Base-by-base conservation (phyloP, 805 yeast species). In the Zygosaccharomyces kombuchaensis region DNA sequence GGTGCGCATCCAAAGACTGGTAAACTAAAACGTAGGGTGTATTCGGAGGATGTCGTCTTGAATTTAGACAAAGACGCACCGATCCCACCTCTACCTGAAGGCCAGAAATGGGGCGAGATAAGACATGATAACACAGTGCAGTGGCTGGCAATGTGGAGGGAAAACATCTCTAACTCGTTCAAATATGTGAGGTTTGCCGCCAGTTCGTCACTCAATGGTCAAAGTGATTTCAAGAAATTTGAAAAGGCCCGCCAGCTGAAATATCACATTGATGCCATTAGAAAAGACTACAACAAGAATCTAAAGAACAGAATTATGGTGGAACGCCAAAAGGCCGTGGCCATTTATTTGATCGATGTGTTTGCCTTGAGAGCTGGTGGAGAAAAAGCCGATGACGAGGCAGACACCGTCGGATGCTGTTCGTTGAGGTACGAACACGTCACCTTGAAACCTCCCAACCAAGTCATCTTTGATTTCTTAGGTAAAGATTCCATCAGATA, bases 1-100 rank as follows among this genome's bases (percentile, higher is more conserved):
- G 98, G 97, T 59, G 89, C 91, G 0, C 98, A 90, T 65, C 98
- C 98, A 13, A 88, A 86, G 65, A 90, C 97, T 1, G 99, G 99
- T 35, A 87, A 84, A 62, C 68, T 89, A 46, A 91, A 91, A 63
- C 78, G 83, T 57, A 76, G 99, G 53, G 96, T 91, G 12, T 66
- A 66, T 44, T 96, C 99, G 1, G 97, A 91, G 67, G 93, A 87
- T 57, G 84, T 91, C 36, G 84, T 91, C 0, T 69, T 91, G 50
- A 91, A 91, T 63, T 71, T 91, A 50, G 83, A 96, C 46, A 73
- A 75, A 53, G 87, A 76, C 14, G 85, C 82, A 0, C 72, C 76
- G 14, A 70, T 88, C 2, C 98, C 99, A 2, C 74, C 71, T 4
- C 85, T 96, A 1, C 97, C 97, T 2, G 77, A 68, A 9, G 96